Percentiles rank a stretch among this genome's conserved stretches.
These are phyloP conservation scores for Oxyria digyna DNA, from an alignment of 148 eudicot species.

Conservation along the genomic window DNA sequence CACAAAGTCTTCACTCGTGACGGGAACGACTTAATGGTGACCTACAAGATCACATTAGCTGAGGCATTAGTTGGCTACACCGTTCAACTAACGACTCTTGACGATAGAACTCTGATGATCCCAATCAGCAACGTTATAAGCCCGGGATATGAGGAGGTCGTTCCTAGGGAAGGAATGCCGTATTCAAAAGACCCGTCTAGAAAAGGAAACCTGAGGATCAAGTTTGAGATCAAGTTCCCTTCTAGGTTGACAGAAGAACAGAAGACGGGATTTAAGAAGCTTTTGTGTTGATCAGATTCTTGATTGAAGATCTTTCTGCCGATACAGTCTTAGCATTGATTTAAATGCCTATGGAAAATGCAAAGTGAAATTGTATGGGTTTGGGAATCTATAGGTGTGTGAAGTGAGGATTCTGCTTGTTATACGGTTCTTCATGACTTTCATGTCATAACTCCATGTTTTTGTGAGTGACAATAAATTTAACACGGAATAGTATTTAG, in stretches of 20 bases:
- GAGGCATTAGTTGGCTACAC: constrained; percentile 64
- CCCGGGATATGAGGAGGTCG: constrained; percentile 55
- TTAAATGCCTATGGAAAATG: background rate
- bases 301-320: background rate
- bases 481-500: background rate
- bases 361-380: background rate
- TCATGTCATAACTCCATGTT: background rate
- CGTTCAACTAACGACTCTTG: constrained; percentile 37
- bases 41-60: constrained; percentile 32
- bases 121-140: constrained; percentile 35
- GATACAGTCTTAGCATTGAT: background rate
- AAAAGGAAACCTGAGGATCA: constrained; percentile 55
- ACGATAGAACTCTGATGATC: constrained; percentile 42
- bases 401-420: background rate
- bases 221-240: constrained; percentile 59
- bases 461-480: background rate
- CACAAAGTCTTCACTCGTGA: constrained; percentile 50
- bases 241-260: constrained; percentile 34
- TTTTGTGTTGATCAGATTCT: constrained; percentile 20
- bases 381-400: background rate
- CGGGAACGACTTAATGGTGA: constrained; percentile 46
- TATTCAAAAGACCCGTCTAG: constrained; percentile 48
- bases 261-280: constrained; percentile 49
- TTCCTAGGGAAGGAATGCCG: constrained; percentile 65
- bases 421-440: background rate